Percentiles rank a stretch among this genome's conserved stretches.
Conservation (phyloP, 1,284 basidiomycete genomes). For the Apiotrichum montevideense region DNA sequence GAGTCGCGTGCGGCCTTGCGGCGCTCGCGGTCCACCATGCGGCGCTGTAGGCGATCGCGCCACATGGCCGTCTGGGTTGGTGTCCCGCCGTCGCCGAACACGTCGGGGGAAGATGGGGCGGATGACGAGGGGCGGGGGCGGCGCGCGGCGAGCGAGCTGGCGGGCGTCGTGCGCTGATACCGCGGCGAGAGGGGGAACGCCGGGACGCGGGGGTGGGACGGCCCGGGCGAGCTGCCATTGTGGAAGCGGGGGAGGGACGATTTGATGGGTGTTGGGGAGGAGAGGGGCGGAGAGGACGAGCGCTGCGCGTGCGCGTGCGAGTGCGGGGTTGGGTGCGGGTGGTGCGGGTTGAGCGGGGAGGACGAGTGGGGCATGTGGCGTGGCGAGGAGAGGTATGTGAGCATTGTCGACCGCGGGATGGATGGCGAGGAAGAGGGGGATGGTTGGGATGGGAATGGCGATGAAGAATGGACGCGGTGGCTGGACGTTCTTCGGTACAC, state of each 20-base stretch:
- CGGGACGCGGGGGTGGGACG: slow-evolving; percentile 2
- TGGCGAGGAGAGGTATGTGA: slow-evolving; percentile 7
- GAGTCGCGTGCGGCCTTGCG: slow-evolving; percentile 20
- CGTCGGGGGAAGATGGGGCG: slow-evolving; percentile 12
- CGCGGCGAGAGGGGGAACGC: slow-evolving; percentile 14
- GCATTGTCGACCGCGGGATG: slow-evolving; percentile 2
- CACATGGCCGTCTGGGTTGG: slow-evolving; percentile 37
- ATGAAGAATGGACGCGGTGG: not conserved
- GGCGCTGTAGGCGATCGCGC: slow-evolving; percentile 29
- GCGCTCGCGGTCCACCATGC: slow-evolving; percentile 32
- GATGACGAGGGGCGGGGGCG: slow-evolving; percentile 1
- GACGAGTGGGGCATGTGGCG: slow-evolving; percentile 20
- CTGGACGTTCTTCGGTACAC: too few species aligned
- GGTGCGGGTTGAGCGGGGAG: slow-evolving; percentile 38
- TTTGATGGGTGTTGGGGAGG: slow-evolving; percentile 19
- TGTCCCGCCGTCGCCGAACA: slow-evolving; percentile 32
- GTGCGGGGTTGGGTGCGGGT: not conserved
- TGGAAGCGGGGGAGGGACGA: slow-evolving; percentile 6
- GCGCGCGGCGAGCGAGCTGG: slow-evolving; percentile 2
- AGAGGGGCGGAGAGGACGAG: slow-evolving; percentile 18
- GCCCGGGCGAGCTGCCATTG: slow-evolving; percentile 3
- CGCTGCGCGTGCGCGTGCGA: slow-evolving; percentile 12
- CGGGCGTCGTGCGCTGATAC: slow-evolving; percentile 10
- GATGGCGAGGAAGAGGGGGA: not conserved
- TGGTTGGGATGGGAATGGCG: not conserved